Conservation (phyloP, 1,284 basidiomycete genomes). For the Pseudozyma sp. region DNA sequence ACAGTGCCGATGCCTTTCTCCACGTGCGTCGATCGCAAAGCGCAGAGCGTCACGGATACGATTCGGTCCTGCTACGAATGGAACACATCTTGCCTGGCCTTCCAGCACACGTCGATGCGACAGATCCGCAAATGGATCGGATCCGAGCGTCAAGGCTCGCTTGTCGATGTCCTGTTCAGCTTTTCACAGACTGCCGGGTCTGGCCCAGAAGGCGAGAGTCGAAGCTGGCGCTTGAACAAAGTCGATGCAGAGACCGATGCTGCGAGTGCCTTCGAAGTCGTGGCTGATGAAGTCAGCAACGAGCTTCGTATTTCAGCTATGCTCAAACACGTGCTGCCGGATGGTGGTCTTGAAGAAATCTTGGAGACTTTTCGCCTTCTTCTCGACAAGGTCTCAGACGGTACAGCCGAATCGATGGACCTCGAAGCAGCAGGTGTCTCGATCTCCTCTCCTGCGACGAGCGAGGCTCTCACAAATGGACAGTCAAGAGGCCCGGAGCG, state of each 20-base stretch:
- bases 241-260: conserved; percentile 19
- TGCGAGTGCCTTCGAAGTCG: conserved; percentile 15
- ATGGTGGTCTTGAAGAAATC: conserved; percentile 5
- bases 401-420: not conserved
- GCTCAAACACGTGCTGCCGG: conserved; percentile 6
- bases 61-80: conserved; percentile 10
- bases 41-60: not conserved
- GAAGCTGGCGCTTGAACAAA: conserved; percentile 6
- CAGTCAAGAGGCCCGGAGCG: not conserved
- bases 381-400: conserved; percentile 7
- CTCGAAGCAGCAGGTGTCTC: conserved; percentile 1
- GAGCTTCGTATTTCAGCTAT: conserved; percentile 16
- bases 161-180: conserved; percentile 18
- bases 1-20: conserved; percentile 13
- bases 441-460: not conserved
- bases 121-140: conserved; percentile 18
- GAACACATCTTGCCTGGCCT: conserved; percentile 13
- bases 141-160: conserved; percentile 7
- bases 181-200: conserved; percentile 4
- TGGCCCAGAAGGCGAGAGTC: not conserved
- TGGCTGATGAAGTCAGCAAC: conserved; percentile 4
- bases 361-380: conserved; percentile 8
- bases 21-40: not conserved
- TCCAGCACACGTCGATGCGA: conserved; percentile 21
- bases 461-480: not conserved